Percentiles rank a stretch among this genome's conserved stretches.
phyloP scores from a whole-genome alignment of 495 filamentous ascomycete genomes.

The Trichoderma parareesei region DNA sequence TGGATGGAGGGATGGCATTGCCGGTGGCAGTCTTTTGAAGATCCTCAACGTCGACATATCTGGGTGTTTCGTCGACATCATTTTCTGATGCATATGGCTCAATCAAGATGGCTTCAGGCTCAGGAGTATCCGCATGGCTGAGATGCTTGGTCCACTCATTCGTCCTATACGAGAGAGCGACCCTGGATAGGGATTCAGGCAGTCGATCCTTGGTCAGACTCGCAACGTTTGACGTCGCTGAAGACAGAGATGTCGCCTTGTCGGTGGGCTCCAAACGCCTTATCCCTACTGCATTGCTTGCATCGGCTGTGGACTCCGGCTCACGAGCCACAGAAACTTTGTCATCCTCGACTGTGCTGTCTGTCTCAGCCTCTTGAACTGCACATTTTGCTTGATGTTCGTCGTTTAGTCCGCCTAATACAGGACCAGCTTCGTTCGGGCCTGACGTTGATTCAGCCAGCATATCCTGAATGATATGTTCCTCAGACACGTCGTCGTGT shows the following conservation, averaged over 20 bases:
- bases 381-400: background rate
- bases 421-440: background rate
- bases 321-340: background rate
- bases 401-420: background rate
- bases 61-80: conserved; percentile 40
- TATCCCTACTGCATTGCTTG: conserved; percentile 5
- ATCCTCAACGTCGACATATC: conserved; percentile 55
- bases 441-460: too few relatives aligned
- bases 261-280: conserved; percentile 5
- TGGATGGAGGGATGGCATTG: conserved; percentile 33
- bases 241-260: conserved; percentile 25
- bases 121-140: conserved; percentile 64
- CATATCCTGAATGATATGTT: background rate
- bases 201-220: conserved; percentile 43
- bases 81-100: conserved; percentile 29
- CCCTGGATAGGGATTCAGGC: conserved; percentile 52
- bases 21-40: conserved; percentile 60
- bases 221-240: conserved; percentile 30
- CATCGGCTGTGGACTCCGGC: background rate
- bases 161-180: conserved; percentile 77
- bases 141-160: conserved; percentile 97
- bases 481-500: background rate
- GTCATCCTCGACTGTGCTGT: background rate
- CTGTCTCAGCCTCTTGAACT: background rate
- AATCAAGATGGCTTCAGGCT: conserved; percentile 51